Conservation (phyloP, 2,329 filamentous ascomycete species). For the Magnaporthiopsis rhizophila region DNA sequence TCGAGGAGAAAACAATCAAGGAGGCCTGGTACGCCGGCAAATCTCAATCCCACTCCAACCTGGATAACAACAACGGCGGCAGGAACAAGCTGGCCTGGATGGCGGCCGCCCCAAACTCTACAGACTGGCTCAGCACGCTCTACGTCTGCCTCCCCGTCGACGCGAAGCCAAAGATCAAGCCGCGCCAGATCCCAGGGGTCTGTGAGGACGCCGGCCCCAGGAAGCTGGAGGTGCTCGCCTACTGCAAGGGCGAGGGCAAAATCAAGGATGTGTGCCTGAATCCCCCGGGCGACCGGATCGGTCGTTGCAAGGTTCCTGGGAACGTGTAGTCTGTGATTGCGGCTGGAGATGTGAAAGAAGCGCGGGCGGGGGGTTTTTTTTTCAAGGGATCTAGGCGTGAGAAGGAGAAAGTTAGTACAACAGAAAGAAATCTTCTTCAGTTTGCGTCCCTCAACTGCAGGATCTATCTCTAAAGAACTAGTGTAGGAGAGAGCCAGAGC, state of each 20-base stretch:
- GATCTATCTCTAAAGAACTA: no score
- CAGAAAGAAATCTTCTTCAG: no score
- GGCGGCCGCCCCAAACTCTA: not conserved
- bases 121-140: slow-evolving; percentile 14
- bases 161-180: slow-evolving; percentile 8
- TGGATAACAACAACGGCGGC: slow-evolving; percentile 3
- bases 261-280: slow-evolving; percentile 7
- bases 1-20: slow-evolving; percentile 15
- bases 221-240: not conserved
- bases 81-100: slow-evolving; percentile 9
- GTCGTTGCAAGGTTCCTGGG: slow-evolving; percentile 4
- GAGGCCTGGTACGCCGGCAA: slow-evolving; percentile 15
- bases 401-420: no score
- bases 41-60: slow-evolving; percentile 15
- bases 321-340: not conserved
- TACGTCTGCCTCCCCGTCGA: slow-evolving; percentile 18
- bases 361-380: no score
- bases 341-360: no score
- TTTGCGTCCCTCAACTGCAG: no score
- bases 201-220: slow-evolving; percentile 1
- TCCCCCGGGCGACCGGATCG: slow-evolving; percentile 4
- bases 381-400: no score
- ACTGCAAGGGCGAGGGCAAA: slow-evolving; percentile 5
- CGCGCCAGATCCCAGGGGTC: not conserved
- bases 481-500: no score